phyloP scores from a whole-genome alignment of 169 alveolate genomes.

The Eimeria necatrix region DNA sequence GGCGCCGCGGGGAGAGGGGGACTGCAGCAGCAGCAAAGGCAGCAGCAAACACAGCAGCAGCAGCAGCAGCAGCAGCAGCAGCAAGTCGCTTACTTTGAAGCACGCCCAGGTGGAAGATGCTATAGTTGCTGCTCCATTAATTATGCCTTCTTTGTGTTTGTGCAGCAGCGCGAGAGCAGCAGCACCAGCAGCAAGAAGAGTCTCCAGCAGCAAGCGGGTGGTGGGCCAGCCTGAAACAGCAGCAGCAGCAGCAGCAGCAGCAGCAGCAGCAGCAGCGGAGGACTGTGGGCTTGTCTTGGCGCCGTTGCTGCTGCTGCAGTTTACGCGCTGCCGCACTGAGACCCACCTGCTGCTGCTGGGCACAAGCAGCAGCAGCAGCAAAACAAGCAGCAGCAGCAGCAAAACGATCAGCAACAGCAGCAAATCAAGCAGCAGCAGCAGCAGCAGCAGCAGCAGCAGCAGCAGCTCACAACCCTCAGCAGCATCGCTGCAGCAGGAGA shows the following conservation, averaged over 20 bases:
- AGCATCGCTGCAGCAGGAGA: too few relatives aligned
- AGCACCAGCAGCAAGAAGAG: not conserved
- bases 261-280: not conserved
- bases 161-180: conserved; percentile 31
- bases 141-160: not conserved
- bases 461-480: too few relatives aligned
- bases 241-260: not conserved
- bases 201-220: not conserved
- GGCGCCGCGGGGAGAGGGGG: too few relatives aligned
- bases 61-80: conserved; percentile 29
- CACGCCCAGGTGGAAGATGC: not conserved
- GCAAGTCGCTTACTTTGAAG: not conserved
- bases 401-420: too few relatives aligned
- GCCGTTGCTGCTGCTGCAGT: too few relatives aligned
- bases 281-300: too few relatives aligned
- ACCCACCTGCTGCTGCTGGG: too few relatives aligned
- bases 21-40: not conserved
- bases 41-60: not conserved
- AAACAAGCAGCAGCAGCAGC: too few relatives aligned
- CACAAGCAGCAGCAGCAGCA: too few relatives aligned
- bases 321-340: too few relatives aligned
- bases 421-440: too few relatives aligned
- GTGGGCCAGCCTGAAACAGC: not conserved
- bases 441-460: too few relatives aligned
- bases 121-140: not conserved